Evolutionary conservation across 1,139 yeast genomes (phyloP).

Genomic region (Nakaseomyces nivariensis): DNA sequence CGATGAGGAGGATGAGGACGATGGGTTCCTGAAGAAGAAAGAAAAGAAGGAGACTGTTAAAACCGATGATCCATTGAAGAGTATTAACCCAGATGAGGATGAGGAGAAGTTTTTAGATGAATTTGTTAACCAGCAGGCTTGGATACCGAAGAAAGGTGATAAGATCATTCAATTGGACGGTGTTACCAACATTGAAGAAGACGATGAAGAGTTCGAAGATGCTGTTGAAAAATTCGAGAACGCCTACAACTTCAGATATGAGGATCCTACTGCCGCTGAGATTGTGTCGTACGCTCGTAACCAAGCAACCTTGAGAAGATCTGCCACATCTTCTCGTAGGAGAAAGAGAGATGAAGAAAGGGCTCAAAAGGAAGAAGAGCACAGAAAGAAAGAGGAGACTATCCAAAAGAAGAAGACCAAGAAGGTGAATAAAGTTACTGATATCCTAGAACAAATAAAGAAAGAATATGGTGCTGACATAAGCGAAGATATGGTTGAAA

Average conservation of each 20-base stretch:
- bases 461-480: slow-evolving; percentile 77
- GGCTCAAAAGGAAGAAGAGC: slow-evolving; percentile 43
- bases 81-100: slow-evolving; percentile 64
- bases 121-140: slow-evolving; percentile 68
- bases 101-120: slow-evolving; percentile 62
- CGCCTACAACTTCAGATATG: slow-evolving; percentile 90
- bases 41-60: background rate
- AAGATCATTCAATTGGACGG: slow-evolving; percentile 48
- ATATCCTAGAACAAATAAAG: slow-evolving; percentile 64
- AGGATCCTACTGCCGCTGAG: slow-evolving; percentile 84
- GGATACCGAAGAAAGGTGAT: slow-evolving; percentile 64
- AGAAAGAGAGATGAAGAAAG: slow-evolving; percentile 67
- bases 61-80: slow-evolving; percentile 19
- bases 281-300: slow-evolving; percentile 94
- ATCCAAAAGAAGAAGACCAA: slow-evolving; percentile 63
- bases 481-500: slow-evolving; percentile 46
- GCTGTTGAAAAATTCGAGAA: slow-evolving; percentile 86
- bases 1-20: slow-evolving; percentile 39
- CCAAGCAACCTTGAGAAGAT: slow-evolving; percentile 84
- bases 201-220: slow-evolving; percentile 80
- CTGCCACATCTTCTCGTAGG: slow-evolving; percentile 64
- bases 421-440: slow-evolving; percentile 69
- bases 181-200: slow-evolving; percentile 31
- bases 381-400: slow-evolving; percentile 48
- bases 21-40: slow-evolving; percentile 14